phyloP scores from a whole-genome alignment of 441 rosid species.

The Brassica balearica region DNA sequence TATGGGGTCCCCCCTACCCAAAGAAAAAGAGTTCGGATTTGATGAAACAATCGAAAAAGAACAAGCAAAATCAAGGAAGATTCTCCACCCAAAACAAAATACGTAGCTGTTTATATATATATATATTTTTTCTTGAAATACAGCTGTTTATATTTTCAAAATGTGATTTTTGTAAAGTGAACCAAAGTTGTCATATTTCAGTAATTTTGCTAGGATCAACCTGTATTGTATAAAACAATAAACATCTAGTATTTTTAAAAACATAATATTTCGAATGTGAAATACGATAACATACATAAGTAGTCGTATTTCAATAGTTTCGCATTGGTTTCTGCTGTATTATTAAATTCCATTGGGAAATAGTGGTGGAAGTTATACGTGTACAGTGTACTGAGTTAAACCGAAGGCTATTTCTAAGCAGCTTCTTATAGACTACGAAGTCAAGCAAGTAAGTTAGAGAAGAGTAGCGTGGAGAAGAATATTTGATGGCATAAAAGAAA shows the following conservation, averaged over 20 bases:
- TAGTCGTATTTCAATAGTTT: slow-evolving; percentile 18
- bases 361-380: slow-evolving; percentile 24
- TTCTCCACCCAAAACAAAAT: slow-evolving; percentile 25
- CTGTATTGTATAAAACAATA: neutral
- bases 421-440: slow-evolving; percentile 36
- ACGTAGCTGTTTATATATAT: neutral
- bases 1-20: slow-evolving; percentile 27
- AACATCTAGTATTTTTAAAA: neutral
- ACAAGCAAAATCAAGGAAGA: slow-evolving; percentile 23
- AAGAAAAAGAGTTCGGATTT: slow-evolving; percentile 10
- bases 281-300: neutral
- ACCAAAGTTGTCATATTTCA: neutral
- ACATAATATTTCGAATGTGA: neutral
- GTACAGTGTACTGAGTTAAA: slow-evolving; percentile 9
- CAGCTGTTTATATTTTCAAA: neutral
- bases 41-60: slow-evolving; percentile 31
- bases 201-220: neutral
- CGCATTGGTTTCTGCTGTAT: slow-evolving; percentile 12
- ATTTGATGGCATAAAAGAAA: neutral
- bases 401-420: slow-evolving; percentile 35
- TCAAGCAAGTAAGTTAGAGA: neutral
- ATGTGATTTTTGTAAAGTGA: neutral
- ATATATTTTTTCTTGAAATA: too few species aligned
- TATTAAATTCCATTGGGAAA: neutral
- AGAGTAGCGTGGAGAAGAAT: slow-evolving; percentile 2